Percentiles rank a stretch among this genome's conserved stretches.
Evolutionary conservation across 306 rosid species (phyloP).

Genomic region (Gastrolobium bilobum): DNA sequence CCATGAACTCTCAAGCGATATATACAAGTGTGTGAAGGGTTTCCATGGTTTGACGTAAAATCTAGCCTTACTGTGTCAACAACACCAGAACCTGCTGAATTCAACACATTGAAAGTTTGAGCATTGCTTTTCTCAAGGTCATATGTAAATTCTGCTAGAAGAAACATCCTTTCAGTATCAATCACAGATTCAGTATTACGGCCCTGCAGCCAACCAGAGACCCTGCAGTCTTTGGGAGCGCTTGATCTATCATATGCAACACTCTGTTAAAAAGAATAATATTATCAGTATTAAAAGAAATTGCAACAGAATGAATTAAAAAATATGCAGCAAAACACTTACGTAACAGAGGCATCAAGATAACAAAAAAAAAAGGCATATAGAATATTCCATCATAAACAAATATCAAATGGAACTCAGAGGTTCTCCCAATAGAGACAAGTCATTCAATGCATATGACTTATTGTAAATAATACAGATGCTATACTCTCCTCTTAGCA

Average conservation of each 20-base stretch:
- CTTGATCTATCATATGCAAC: slow-evolving; percentile 90
- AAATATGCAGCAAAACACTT: neutral
- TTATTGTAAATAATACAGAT: neutral
- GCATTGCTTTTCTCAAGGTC: slow-evolving; percentile 97
- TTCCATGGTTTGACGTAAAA: slow-evolving; percentile 89
- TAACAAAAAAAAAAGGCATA: neutral
- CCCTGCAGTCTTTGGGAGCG: slow-evolving; percentile 89
- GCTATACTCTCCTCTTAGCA: slow-evolving; percentile 4
- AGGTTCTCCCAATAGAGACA: neutral
- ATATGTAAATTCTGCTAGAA: slow-evolving; percentile 70
- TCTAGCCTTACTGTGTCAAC: slow-evolving; percentile 83
- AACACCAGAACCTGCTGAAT: slow-evolving; percentile 54
- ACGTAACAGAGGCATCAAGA: neutral
- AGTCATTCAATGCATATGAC: neutral
- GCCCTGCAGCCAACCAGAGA: slow-evolving; percentile 90
- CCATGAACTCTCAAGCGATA: slow-evolving; percentile 96
- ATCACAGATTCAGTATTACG: slow-evolving; percentile 43
- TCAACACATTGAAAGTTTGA: slow-evolving; percentile 74
- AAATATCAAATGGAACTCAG: slow-evolving; percentile 16
- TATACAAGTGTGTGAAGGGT: slow-evolving; percentile 91
- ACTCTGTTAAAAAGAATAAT: slow-evolving; percentile 63
- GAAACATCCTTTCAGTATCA: slow-evolving; percentile 62
- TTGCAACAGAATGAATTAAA: neutral
- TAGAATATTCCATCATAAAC: neutral
- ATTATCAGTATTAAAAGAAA: neutral